Conservation (phyloP, 2,329 filamentous ascomycete genomes). For the Trichoderma lentiforme region DNA sequence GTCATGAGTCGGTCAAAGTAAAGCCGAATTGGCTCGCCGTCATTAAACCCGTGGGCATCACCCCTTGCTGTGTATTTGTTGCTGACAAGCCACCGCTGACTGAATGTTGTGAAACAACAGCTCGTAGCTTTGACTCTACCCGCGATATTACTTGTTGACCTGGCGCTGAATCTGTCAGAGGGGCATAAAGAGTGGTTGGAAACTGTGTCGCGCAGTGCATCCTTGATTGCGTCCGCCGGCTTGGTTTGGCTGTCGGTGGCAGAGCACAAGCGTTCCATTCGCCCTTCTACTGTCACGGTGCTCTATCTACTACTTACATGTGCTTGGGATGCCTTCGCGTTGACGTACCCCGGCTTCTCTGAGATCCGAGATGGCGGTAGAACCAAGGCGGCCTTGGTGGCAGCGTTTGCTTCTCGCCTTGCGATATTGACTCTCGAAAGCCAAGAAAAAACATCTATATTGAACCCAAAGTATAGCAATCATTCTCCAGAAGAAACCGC, state of each 20-base stretch:
- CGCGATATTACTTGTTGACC: neutral
- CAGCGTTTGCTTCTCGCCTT: neutral
- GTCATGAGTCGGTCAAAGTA: neutral
- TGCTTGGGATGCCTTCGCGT: neutral
- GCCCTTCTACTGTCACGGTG: neutral
- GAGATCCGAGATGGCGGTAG: neutral
- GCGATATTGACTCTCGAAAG: neutral
- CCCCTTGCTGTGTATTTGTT: neutral
- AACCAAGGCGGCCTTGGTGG: neutral
- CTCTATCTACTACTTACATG: slow-evolving; percentile 6
- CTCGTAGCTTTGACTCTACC: neutral
- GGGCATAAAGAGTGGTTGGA: neutral
- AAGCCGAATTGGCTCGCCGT: slow-evolving; percentile 1
- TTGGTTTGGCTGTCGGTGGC: neutral
- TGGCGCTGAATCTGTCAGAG: neutral
- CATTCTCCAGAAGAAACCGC: slow-evolving; percentile 6
- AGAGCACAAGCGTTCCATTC: slow-evolving; percentile 15
- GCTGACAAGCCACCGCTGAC: neutral
- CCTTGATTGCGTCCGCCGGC: neutral
- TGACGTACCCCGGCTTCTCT: neutral
- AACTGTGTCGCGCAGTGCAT: neutral
- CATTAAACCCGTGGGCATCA: slow-evolving; percentile 1
- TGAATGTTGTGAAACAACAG: neutral
- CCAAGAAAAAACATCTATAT: neutral
- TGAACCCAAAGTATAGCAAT: neutral